phyloP scores from a whole-genome alignment of 805 yeast genomes.

The Saccharomyces paradoxus region DNA sequence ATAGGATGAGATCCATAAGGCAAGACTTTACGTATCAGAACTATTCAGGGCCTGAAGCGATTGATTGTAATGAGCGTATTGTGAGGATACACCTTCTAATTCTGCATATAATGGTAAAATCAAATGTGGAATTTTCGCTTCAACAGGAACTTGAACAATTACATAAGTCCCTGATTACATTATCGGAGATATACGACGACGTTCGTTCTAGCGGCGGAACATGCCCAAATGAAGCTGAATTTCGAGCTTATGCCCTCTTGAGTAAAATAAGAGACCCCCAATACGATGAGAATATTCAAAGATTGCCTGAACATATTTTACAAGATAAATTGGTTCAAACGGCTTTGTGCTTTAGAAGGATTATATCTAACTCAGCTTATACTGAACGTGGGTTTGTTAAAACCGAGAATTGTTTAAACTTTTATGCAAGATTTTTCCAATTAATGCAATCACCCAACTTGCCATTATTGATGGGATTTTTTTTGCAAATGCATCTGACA shows the following conservation, averaged over 20 bases:
- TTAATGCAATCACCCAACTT: slow-evolving; percentile 41
- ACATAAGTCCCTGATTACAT: slow-evolving; percentile 81
- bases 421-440: slow-evolving; percentile 58
- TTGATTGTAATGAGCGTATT: slow-evolving; percentile 85
- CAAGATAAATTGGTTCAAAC: slow-evolving; percentile 51
- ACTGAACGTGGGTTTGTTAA: slow-evolving; percentile 46
- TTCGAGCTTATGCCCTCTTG: slow-evolving; percentile 77
- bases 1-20: slow-evolving; percentile 89
- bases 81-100: slow-evolving; percentile 80
- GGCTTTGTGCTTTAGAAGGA: slow-evolving; percentile 62
- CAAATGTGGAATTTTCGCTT: slow-evolving; percentile 65
- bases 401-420: slow-evolving; percentile 50
- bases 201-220: slow-evolving; percentile 58
- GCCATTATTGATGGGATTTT: slow-evolving; percentile 64
- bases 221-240: slow-evolving; percentile 85
- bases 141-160: slow-evolving; percentile 95
- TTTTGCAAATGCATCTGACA: slow-evolving; percentile 72
- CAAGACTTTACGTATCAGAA: slow-evolving; percentile 96
- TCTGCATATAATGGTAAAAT: slow-evolving; percentile 77
- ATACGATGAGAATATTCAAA: slow-evolving; percentile 65
- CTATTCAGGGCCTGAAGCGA: slow-evolving; percentile 86
- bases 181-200: slow-evolving; percentile 80
- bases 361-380: slow-evolving; percentile 55
- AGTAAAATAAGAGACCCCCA: slow-evolving; percentile 81
- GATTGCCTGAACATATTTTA: slow-evolving; percentile 51